phyloP scores from a whole-genome alignment of 495 filamentous ascomycete species.

The Sporormia fimetaria region DNA sequence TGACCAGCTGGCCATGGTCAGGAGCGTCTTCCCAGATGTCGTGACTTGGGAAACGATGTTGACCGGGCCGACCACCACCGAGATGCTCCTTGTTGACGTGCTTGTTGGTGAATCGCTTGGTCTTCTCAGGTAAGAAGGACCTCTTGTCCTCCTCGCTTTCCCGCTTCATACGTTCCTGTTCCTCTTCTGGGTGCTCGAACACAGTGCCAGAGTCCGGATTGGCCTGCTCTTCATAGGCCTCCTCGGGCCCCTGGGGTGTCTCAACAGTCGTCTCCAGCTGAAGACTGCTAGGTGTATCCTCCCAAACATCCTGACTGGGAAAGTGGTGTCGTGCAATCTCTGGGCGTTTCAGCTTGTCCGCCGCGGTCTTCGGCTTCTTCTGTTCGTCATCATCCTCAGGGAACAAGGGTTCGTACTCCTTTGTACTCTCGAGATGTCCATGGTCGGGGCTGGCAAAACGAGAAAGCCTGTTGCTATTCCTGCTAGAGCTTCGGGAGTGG shows the following conservation, averaged over 20 bases:
- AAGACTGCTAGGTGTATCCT: conserved; percentile 83
- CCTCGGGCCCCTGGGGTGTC: conserved; percentile 55
- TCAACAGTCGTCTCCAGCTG: conserved; percentile 76
- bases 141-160: conserved; percentile 38
- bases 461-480: conserved; percentile 53
- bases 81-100: conserved; percentile 34
- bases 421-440: conserved; percentile 76
- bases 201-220: conserved; percentile 8
- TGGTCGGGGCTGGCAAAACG: conserved; percentile 42
- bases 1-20: conserved; percentile 66
- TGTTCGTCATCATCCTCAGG: conserved; percentile 63
- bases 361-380: conserved; percentile 40
- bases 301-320: conserved; percentile 92
- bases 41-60: conserved; percentile 78
- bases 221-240: conserved; percentile 9
- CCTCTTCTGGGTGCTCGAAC: conserved; percentile 48
- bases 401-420: conserved; percentile 93
- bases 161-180: conserved; percentile 39
- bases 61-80: conserved; percentile 40
- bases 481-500: conserved; percentile 60
- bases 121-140: conserved; percentile 30
- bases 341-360: conserved; percentile 53
- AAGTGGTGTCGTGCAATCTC: conserved; percentile 59
- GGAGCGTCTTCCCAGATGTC: conserved; percentile 97
- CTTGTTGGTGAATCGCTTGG: conserved; percentile 32